Evolutionary conservation across 345 rosid species (phyloP).

Genomic region (Schrenkiella parvula): DNA sequence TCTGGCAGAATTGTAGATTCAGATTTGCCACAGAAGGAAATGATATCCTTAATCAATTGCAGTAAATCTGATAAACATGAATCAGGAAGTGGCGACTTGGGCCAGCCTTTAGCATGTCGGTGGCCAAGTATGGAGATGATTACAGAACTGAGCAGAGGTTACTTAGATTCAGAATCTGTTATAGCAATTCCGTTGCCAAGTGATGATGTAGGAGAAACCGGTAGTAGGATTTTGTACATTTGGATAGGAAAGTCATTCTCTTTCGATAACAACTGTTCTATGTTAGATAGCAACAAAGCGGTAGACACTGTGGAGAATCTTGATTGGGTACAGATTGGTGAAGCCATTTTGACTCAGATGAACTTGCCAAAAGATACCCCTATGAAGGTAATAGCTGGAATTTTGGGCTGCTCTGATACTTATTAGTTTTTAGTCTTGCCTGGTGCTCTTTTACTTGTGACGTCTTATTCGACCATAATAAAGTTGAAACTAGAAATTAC

Average conservation of each 20-base stretch:
- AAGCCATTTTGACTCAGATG: conserved; percentile 48
- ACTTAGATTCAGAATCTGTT: conserved; percentile 62
- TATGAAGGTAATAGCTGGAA: conserved; percentile 47
- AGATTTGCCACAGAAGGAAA: conserved; percentile 35
- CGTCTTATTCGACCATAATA: not conserved
- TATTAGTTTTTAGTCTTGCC: not conserved
- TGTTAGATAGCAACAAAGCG: conserved; percentile 40
- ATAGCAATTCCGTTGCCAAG: conserved; percentile 47
- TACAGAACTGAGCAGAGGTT: conserved; percentile 35
- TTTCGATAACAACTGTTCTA: conserved; percentile 38
- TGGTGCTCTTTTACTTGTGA: not conserved
- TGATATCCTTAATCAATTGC: conserved; percentile 26
- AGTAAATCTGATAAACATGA: conserved; percentile 28
- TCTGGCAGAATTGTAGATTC: conserved; percentile 34
- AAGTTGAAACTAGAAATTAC: not conserved
- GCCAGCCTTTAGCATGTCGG: conserved; percentile 45
- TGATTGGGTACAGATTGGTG: conserved; percentile 62
- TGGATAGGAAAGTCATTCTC: conserved; percentile 78
- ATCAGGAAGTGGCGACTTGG: conserved; percentile 21
- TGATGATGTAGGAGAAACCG: conserved; percentile 38
- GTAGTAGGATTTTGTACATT: conserved; percentile 55
- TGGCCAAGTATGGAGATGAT: conserved; percentile 80
- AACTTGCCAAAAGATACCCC: conserved; percentile 62
- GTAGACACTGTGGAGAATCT: conserved; percentile 37
- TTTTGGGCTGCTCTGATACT: not conserved